These are phyloP conservation scores for Candida chilensis DNA, from an alignment of 805 yeast species.

Conservation along the genomic window DNA sequence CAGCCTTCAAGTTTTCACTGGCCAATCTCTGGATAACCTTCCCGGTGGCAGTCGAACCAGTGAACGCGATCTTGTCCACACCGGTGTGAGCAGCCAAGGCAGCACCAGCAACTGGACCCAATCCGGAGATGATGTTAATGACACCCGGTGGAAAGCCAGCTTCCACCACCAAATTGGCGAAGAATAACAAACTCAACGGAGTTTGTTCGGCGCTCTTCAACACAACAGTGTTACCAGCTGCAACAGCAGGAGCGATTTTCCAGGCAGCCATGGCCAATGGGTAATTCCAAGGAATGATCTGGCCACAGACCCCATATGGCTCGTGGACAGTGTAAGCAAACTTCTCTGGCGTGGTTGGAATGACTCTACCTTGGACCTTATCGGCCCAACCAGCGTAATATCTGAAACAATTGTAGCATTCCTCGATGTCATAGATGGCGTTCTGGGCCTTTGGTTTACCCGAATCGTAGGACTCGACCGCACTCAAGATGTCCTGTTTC, in stretches of 20 bases:
- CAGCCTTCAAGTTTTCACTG: constrained; percentile 49
- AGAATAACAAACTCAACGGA: constrained; percentile 57
- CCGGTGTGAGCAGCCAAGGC: constrained; percentile 53
- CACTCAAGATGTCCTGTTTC: constrained; percentile 20
- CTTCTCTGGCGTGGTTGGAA: constrained; percentile 27
- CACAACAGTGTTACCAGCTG: constrained; percentile 68
- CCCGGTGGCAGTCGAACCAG: constrained; percentile 65
- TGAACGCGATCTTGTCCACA: constrained; percentile 52
- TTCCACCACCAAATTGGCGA: constrained; percentile 46
- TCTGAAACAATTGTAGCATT: constrained; percentile 20
- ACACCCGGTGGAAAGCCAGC: constrained; percentile 78
- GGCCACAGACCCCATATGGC: constrained; percentile 59
- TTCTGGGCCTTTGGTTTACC: constrained; percentile 28
- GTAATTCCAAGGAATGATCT: constrained; percentile 68
- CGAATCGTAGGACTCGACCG: constrained; percentile 37
- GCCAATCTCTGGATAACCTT: constrained; percentile 55
- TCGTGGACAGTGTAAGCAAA: constrained; percentile 65
- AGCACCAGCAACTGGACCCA: constrained; percentile 62
- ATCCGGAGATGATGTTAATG: constrained; percentile 62
- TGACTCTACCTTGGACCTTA: constrained; percentile 28
- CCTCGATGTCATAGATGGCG: constrained; percentile 27
- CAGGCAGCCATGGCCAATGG: constrained; percentile 68
- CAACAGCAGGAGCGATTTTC: constrained; percentile 79
- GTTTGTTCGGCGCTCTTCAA: constrained; percentile 72
- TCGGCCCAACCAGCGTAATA: constrained; percentile 41